Conservation (phyloP, 495 filamentous ascomycete genomes). For the Cercophora samala region DNA sequence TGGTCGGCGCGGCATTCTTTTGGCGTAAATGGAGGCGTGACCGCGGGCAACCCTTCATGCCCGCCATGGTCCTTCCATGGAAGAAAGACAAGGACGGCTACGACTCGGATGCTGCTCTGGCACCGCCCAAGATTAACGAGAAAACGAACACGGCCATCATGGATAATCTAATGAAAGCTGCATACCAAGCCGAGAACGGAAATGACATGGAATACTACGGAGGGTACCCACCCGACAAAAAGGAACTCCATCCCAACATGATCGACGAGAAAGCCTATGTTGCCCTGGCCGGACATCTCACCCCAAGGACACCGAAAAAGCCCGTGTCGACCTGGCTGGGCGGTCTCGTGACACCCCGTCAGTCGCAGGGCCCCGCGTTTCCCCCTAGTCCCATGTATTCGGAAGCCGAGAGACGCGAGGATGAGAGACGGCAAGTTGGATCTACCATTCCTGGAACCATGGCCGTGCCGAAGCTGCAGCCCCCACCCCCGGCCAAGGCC, state of each 20-base stretch:
- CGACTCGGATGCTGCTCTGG: background rate
- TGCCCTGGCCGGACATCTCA: constrained; percentile 20
- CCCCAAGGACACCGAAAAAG: constrained; percentile 15
- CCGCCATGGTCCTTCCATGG: constrained; percentile 5
- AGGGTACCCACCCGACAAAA: background rate
- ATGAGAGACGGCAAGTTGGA: no score
- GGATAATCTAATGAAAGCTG: constrained; percentile 29
- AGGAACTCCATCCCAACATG: constrained; percentile 8
- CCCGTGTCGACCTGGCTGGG: constrained; percentile 23
- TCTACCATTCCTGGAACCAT: constrained; percentile 11
- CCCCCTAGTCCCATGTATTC: constrained; percentile 11
- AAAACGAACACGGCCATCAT: constrained; percentile 32
- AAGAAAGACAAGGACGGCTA: constrained; percentile 2
- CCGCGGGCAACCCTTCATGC: constrained; percentile 18
- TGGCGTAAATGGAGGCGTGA: constrained; percentile 22
- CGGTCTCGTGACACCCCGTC: constrained; percentile 21
- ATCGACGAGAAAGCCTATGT: constrained; percentile 26
- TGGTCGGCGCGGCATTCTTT: constrained; percentile 17
- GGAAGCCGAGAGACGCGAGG: background rate
- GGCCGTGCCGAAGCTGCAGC: constrained; percentile 10
- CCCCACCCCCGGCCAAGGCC: constrained; percentile 14
- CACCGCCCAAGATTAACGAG: constrained; percentile 3
- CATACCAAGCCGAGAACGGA: constrained; percentile 25
- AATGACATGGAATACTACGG: constrained; percentile 16
- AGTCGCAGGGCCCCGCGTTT: constrained; percentile 20